These are phyloP conservation scores for Ascochyta koolunga DNA, from an alignment of 2,329 filamentous ascomycete species.

Conservation along the genomic window DNA sequence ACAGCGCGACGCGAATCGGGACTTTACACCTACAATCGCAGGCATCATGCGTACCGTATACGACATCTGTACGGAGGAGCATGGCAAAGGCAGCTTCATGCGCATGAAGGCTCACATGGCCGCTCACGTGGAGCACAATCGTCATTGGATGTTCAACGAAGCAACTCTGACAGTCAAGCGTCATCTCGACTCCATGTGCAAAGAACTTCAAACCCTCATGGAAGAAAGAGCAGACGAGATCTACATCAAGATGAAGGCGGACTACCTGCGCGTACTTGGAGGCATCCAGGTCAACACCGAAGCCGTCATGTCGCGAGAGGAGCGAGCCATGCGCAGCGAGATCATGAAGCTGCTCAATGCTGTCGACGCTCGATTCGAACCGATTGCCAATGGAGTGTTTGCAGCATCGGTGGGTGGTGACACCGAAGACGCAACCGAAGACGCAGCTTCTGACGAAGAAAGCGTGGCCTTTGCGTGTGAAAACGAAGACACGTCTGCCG, in stretches of 20 bases:
- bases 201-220: slow-evolving; percentile 52
- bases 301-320: slow-evolving; percentile 19
- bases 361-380: slow-evolving; percentile 31
- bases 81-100: slow-evolving; percentile 54
- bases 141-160: slow-evolving; percentile 57
- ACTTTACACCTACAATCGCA: slow-evolving; percentile 59
- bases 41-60: slow-evolving; percentile 57
- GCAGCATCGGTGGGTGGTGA: neutral
- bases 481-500: neutral
- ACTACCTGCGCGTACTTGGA: slow-evolving; percentile 48
- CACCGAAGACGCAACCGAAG: neutral
- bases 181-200: slow-evolving; percentile 51
- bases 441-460: slow-evolving; percentile 1
- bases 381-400: slow-evolving; percentile 27
- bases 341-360: slow-evolving; percentile 23
- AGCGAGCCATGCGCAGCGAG: slow-evolving; percentile 20
- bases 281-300: slow-evolving; percentile 20
- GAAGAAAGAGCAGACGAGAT: slow-evolving; percentile 55
- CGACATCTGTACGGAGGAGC: slow-evolving; percentile 51
- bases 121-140: slow-evolving; percentile 50
- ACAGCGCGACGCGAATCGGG: slow-evolving; percentile 61
- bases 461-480: slow-evolving; percentile 11
- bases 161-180: slow-evolving; percentile 52
- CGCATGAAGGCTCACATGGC: slow-evolving; percentile 62
- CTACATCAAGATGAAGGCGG: slow-evolving; percentile 42